These are phyloP conservation scores for Onygenales sp. DNA, from an alignment of 2,329 filamentous ascomycete species.

Conservation along the genomic window DNA sequence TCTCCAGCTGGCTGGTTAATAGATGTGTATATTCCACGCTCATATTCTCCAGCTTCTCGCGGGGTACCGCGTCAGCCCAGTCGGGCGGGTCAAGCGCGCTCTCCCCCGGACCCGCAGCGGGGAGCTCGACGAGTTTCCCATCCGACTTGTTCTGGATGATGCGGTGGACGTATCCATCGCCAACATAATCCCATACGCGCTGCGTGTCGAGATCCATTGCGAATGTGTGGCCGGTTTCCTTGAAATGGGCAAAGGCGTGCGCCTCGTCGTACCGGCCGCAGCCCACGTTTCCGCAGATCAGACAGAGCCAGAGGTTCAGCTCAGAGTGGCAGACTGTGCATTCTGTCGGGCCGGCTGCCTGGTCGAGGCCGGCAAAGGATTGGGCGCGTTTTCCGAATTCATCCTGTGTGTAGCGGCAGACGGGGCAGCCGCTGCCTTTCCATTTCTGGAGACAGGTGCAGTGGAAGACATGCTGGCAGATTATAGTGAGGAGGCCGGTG, in stretches of 20 bases:
- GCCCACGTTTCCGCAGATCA: slow-evolving; percentile 85
- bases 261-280: slow-evolving; percentile 92
- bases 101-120: slow-evolving; percentile 40
- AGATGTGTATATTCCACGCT: slow-evolving; percentile 92
- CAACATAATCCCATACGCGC: slow-evolving; percentile 95
- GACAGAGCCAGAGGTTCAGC: slow-evolving; percentile 85
- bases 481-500: slow-evolving; percentile 85
- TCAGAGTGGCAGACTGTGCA: slow-evolving; percentile 74
- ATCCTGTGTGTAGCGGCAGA: slow-evolving; percentile 80
- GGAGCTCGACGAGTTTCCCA: slow-evolving; percentile 86
- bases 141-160: slow-evolving; percentile 90
- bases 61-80: slow-evolving; percentile 37
- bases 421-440: slow-evolving; percentile 87
- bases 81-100: slow-evolving; percentile 33
- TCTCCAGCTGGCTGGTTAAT: slow-evolving; percentile 84
- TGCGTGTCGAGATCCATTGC: slow-evolving; percentile 88
- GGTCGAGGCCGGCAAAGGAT: slow-evolving; percentile 47
- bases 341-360: slow-evolving; percentile 32
- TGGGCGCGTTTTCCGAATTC: slow-evolving; percentile 37
- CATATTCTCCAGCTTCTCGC: slow-evolving; percentile 64
- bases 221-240: slow-evolving; percentile 80
- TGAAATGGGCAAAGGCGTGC: slow-evolving; percentile 89
- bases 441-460: slow-evolving; percentile 94
- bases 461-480: slow-evolving; percentile 96
- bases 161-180: slow-evolving; percentile 90